Evolutionary conservation across 2,329 filamentous ascomycete genomes (phyloP).

Genomic region (Phaeosphaeriaceae sp.): DNA sequence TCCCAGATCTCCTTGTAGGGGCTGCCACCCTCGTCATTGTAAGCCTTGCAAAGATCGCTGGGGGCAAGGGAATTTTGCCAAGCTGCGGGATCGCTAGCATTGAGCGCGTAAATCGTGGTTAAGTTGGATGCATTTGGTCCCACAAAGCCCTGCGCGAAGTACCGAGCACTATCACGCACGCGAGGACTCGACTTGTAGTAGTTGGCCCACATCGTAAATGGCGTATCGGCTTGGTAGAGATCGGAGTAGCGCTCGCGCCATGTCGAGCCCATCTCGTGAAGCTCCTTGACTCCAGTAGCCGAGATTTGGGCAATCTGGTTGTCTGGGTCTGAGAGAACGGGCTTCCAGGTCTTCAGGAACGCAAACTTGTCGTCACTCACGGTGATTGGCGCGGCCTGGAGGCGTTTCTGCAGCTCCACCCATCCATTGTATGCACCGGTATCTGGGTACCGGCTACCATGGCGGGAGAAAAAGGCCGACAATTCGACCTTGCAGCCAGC

Average conservation of each 20-base stretch:
- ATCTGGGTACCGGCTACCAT: constrained; percentile 70
- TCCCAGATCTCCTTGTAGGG: constrained; percentile 58
- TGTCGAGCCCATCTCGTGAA: constrained; percentile 62
- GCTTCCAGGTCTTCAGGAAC: constrained; percentile 66
- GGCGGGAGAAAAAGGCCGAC: constrained; percentile 65
- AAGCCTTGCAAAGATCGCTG: constrained; percentile 68
- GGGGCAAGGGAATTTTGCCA: constrained; percentile 69
- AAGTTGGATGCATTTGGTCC: constrained; percentile 62
- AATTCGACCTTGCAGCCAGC: constrained; percentile 66
- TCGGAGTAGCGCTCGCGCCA: constrained; percentile 55
- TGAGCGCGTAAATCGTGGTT: constrained; percentile 66
- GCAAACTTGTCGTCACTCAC: constrained; percentile 58
- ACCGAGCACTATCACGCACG: constrained; percentile 67
- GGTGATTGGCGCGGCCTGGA: constrained; percentile 62
- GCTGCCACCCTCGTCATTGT: constrained; percentile 62
- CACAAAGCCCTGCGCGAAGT: constrained; percentile 68
- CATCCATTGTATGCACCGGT: constrained; percentile 66
- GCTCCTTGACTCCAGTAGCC: constrained; percentile 69
- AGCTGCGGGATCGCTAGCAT: constrained; percentile 60
- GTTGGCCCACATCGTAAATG: constrained; percentile 70
- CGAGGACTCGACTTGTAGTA: constrained; percentile 62
- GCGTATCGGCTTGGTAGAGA: constrained; percentile 57
- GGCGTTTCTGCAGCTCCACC: constrained; percentile 53
- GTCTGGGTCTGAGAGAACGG: constrained; percentile 62
- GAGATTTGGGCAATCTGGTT: constrained; percentile 66